phyloP scores from a whole-genome alignment of 176 grass and related monocot genomes.

The Oryza rufipogon region DNA sequence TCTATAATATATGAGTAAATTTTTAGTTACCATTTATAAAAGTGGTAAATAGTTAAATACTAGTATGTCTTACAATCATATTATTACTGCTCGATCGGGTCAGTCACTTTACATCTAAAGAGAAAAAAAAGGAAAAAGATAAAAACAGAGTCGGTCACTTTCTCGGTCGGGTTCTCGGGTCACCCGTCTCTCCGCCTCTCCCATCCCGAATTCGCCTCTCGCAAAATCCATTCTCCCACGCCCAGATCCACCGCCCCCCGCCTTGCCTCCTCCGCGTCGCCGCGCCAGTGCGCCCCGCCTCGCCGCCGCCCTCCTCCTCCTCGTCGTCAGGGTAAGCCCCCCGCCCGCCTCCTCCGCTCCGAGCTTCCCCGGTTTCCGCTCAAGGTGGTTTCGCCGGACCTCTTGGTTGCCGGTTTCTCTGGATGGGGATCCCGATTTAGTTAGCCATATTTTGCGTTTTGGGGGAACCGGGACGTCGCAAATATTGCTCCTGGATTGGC shows the following conservation, averaged over 20 bases:
- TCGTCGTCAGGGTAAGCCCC: background rate
- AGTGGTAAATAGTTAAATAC: no score
- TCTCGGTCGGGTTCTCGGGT: no score
- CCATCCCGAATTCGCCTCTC: no score
- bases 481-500: background rate
- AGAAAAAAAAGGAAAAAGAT: no score
- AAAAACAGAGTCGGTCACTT: background rate
- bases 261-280: background rate
- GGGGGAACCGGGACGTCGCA: background rate
- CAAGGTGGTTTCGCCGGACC: background rate
- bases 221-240: background rate
- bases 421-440: slow-evolving; percentile 1
- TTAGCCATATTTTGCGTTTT: background rate
- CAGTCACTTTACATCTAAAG: no score
- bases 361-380: background rate
- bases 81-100: no score
- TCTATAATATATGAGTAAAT: no score
- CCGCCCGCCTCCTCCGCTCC: background rate
- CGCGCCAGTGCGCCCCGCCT: background rate
- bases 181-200: background rate
- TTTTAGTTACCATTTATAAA: no score
- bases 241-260: background rate
- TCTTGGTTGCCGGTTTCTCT: background rate
- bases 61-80: no score
- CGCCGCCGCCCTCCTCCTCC: background rate